Evolutionary conservation across 768 basidiomycete species (phyloP).

Genomic region (Chalciporus sphaerocephalus): DNA sequence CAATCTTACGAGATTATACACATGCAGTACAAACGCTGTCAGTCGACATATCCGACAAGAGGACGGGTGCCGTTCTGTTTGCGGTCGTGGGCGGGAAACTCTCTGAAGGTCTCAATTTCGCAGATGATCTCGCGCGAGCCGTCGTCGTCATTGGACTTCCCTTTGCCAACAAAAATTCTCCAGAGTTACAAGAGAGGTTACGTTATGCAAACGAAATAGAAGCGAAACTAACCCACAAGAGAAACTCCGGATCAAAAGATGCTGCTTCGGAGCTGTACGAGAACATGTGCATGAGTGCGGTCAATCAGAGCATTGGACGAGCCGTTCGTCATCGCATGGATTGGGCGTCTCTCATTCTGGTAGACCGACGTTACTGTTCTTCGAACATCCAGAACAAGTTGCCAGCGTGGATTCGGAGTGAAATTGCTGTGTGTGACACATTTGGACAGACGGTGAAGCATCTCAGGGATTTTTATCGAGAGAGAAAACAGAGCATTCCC

Average conservation of each 20-base stretch:
- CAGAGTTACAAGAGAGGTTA: conserved; percentile 89
- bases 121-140: conserved; percentile 77
- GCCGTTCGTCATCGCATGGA: conserved; percentile 89
- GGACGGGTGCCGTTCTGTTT: conserved; percentile 73
- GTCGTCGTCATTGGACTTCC: conserved; percentile 89
- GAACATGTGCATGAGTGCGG: conserved; percentile 89
- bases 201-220: conserved; percentile 72
- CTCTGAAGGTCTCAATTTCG: conserved; percentile 85
- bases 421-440: conserved; percentile 50
- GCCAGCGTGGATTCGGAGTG: conserved; percentile 84
- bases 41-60: conserved; percentile 22
- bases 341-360: conserved; percentile 85
- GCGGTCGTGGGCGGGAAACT: conserved; percentile 96
- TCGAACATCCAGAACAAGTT: conserved; percentile 69
- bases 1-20: conserved; percentile 69
- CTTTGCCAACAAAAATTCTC: conserved; percentile 87
- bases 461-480: conserved; percentile 64
- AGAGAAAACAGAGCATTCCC: conserved; percentile 46
- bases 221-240: conserved; percentile 36
- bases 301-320: conserved; percentile 96
- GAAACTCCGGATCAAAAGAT: conserved; percentile 45
- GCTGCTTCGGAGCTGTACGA: conserved; percentile 83
- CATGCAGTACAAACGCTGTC: conserved; percentile 37
- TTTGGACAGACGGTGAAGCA: conserved; percentile 73
- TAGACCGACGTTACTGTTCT: conserved; percentile 79